Conservation (phyloP, 2,329 filamentous ascomycete species). For the Xylariaceae sp. region DNA sequence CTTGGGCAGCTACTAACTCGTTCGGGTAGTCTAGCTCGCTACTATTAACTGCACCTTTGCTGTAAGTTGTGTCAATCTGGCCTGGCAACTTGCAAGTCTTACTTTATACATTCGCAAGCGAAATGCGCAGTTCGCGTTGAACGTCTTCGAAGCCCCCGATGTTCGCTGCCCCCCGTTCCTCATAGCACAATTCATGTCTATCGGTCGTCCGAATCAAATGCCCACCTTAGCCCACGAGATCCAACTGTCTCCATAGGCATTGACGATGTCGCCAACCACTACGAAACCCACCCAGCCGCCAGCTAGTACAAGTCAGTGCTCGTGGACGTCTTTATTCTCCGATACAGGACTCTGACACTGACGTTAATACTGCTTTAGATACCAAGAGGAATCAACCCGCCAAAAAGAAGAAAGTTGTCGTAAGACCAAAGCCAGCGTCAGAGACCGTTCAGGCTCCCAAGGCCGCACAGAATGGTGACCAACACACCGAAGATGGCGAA, state of each 20-base stretch:
- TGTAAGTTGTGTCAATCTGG: slow-evolving; percentile 12
- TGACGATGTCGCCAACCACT: slow-evolving; percentile 28
- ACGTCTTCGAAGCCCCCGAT: slow-evolving; percentile 21
- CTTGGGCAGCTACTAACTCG: neutral
- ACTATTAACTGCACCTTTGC: neutral
- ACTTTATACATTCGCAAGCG: slow-evolving; percentile 5
- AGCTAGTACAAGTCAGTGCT: slow-evolving; percentile 27
- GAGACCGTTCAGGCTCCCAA: slow-evolving; percentile 27
- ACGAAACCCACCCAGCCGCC: slow-evolving; percentile 28
- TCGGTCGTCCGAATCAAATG: slow-evolving; percentile 5
- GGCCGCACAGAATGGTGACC: slow-evolving; percentile 26
- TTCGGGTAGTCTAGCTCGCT: neutral
- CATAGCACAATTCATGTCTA: slow-evolving; percentile 2
- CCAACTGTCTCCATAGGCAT: slow-evolving; percentile 10
- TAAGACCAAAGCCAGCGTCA: slow-evolving; percentile 40
- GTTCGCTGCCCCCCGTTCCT: slow-evolving; percentile 17
- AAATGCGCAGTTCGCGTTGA: slow-evolving; percentile 17
- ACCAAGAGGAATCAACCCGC: slow-evolving; percentile 54
- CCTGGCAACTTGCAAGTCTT: slow-evolving; percentile 8
- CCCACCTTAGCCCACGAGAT: slow-evolving; percentile 8
- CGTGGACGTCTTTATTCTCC: slow-evolving; percentile 13
- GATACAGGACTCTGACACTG: slow-evolving; percentile 16
- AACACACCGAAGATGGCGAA: slow-evolving; percentile 32
- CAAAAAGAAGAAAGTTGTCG: slow-evolving; percentile 55
- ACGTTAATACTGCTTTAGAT: slow-evolving; percentile 30